Percentiles rank a stretch among this genome's conserved stretches.
phyloP scores from a whole-genome alignment of 208 protist species.

The Leishmania major region DNA sequence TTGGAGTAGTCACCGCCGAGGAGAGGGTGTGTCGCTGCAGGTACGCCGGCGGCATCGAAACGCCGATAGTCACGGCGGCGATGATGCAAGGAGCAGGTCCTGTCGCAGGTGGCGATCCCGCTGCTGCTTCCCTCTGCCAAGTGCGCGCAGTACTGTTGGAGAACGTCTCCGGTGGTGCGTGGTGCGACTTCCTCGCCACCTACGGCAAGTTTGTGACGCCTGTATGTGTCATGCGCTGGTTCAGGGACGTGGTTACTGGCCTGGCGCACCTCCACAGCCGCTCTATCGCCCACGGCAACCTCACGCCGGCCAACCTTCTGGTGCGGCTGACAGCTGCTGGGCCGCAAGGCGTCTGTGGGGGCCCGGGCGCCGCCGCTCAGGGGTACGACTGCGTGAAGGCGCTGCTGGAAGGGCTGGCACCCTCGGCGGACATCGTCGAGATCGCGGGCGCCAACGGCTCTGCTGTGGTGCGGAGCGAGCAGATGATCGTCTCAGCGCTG shows the following conservation, averaged over 20 bases:
- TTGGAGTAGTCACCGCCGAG: background rate
- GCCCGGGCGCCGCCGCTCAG: background rate
- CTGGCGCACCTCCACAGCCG: background rate
- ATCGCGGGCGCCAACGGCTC: no score
- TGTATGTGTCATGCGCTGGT: background rate
- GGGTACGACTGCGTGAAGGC: background rate
- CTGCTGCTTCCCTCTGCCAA: background rate
- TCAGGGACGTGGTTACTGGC: background rate
- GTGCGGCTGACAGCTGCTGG: background rate
- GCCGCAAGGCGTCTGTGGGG: background rate
- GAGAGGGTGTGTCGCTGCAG: background rate
- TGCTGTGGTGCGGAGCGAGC: background rate
- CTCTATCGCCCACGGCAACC: background rate
- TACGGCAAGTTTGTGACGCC: background rate
- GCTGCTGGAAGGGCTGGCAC: background rate
- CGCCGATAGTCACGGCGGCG: background rate
- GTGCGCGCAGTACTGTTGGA: background rate
- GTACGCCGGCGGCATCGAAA: background rate
- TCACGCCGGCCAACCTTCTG: background rate
- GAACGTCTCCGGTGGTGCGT: background rate
- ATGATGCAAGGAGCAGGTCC: background rate
- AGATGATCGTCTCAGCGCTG: background rate
- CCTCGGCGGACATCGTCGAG: background rate
- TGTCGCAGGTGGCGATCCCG: background rate
- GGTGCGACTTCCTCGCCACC: background rate